phyloP scores from a whole-genome alignment of 352 stramenopile species.

The Globisporangium parvum region DNA sequence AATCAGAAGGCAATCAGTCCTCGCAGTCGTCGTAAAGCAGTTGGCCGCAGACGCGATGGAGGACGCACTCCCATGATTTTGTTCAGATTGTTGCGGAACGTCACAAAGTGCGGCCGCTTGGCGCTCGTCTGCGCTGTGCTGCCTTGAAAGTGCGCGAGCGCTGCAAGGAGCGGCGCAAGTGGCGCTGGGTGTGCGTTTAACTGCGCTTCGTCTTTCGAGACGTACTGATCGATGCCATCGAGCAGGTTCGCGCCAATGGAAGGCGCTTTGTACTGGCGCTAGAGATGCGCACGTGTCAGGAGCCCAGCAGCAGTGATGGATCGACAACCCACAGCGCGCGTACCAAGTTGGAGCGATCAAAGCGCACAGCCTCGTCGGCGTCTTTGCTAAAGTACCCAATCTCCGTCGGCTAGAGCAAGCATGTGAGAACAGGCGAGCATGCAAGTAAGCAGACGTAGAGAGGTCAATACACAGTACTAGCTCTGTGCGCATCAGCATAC shows the following conservation, averaged over 20 bases:
- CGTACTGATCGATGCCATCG: constrained; percentile 46
- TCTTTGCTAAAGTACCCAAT: constrained; percentile 67
- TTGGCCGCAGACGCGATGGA: not conserved
- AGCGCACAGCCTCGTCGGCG: constrained; percentile 29
- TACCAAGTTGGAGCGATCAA: constrained; percentile 65
- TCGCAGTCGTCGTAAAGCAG: not conserved
- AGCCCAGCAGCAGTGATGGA: not conserved
- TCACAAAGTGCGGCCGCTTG: constrained; percentile 48
- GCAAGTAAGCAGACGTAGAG: not conserved
- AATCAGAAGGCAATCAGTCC: not conserved
- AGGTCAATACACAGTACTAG: constrained; percentile 3
- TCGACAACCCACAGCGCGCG: not conserved
- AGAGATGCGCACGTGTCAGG: not conserved
- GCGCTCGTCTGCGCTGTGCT: not conserved
- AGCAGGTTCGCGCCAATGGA: constrained; percentile 47
- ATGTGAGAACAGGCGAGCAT: too few relatives aligned
- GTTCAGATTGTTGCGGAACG: constrained; percentile 79
- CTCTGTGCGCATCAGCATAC: not conserved
- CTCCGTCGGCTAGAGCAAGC: constrained; percentile 37
- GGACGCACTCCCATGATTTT: constrained; percentile 67
- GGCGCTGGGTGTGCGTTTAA: constrained; percentile 36
- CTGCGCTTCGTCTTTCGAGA: constrained; percentile 44
- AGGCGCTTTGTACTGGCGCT: constrained; percentile 30
- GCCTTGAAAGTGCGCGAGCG: constrained; percentile 39
- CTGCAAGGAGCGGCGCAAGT: constrained; percentile 38